Percentiles rank a stretch among this genome's conserved stretches.
phyloP scores from a whole-genome alignment of 164 flowering plant genomes.

The Tinospora cordifolia region DNA sequence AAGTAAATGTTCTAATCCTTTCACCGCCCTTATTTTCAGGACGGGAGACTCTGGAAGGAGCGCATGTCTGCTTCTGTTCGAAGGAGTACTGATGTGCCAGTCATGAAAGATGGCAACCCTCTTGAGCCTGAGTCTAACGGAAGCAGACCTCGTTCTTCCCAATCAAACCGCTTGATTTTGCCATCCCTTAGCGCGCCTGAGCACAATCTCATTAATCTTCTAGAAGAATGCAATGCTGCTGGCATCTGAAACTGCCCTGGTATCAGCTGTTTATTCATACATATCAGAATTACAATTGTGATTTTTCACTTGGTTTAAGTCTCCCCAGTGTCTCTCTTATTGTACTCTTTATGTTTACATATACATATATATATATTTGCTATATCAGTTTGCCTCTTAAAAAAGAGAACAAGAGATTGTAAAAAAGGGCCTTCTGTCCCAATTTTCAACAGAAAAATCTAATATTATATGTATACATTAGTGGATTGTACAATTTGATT shows the following conservation, averaged over 20 bases:
- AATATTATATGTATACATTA: not conserved
- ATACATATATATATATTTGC: not conserved
- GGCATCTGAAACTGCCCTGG: constrained; percentile 28
- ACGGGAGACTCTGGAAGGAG: constrained; percentile 93
- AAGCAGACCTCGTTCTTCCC: constrained; percentile 24
- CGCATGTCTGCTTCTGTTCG: constrained; percentile 38
- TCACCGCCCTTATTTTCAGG: constrained; percentile 32
- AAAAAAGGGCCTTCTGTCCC: not conserved
- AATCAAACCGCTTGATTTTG: constrained; percentile 39
- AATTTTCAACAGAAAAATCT: not conserved
- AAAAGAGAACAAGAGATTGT: not conserved
- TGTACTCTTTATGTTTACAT: not conserved
- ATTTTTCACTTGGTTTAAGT: not conserved
- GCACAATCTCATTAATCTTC: constrained; percentile 55
- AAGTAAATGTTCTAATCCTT: not conserved
- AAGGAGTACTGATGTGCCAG: constrained; percentile 49
- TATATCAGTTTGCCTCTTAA: not conserved
- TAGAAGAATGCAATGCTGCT: constrained; percentile 67
- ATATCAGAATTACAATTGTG: not conserved
- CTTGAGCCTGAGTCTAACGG: constrained; percentile 32
- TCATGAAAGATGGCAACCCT: constrained; percentile 37
- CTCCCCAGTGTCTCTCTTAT: not conserved
- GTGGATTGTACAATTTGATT: not conserved
- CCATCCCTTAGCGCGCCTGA: constrained; percentile 96
- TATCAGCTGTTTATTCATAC: not conserved